Base-by-base conservation (phyloP, 441 rosid species). In the Macaranga tanarius region DNA sequence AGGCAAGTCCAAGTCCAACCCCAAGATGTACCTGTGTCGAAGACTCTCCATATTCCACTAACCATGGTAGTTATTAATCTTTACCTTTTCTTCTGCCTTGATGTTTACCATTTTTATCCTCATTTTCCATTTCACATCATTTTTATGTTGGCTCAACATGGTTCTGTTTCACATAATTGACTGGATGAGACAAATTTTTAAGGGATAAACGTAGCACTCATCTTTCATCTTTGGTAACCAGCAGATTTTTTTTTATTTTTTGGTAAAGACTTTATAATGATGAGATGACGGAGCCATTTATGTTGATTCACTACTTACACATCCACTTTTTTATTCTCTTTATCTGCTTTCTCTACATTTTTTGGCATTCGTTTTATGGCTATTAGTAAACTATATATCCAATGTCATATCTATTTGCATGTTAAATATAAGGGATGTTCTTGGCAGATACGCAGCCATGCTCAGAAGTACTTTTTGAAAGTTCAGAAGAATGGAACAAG, bases 391-490 rank as follows among this genome's bases (percentile, higher is more conserved):
- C 50, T 52, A 63, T 38, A 44, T 34, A 34, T 62, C 10, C 44
- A 12, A 4, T 31, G 48, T 68, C 58, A 22, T 22, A 61, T 9
- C 67, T 19, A 66, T 66, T 66, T 75, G 63, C 34, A 54, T 51
- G 68, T 65, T 73, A 55, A 17, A 38, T 52, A 25, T 64, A 52
- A 61, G 10, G 47, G 22, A 76, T 84, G 65, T 72, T 71, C 45
- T 76, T 81, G 77, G 80, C 88, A 95, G 99, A 95, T 95, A 77
- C 89, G 97, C 11, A 95, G 99, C 78, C 99, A 95, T 79, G 98
- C 99, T 1, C 99, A 95, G 82, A 95, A 95, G 70, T 95, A 95
- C 72, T 95, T 95, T 74, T 80, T 88, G 45, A 92, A 92, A 82
- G 98, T 90, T 79, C 98, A 95, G 83, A 95, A 95, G 86, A 90